phyloP scores from a whole-genome alignment of 495 filamentous ascomycete genomes.

The Penicillium coprophilum region DNA sequence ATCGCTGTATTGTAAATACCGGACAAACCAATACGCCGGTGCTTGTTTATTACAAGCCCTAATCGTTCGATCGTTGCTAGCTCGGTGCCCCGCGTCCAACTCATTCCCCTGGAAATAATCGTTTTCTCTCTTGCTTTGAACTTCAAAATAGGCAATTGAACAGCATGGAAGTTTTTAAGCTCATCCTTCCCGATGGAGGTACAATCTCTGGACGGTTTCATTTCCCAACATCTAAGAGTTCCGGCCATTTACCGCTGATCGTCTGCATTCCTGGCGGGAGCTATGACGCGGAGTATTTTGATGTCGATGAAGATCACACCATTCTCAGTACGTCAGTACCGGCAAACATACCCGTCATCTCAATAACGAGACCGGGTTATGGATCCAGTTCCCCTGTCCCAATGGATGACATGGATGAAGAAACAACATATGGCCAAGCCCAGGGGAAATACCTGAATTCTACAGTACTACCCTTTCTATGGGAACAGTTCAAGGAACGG shows the following conservation, averaged over 20 bases:
- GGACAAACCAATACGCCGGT: too few relatives aligned
- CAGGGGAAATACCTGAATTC: too few relatives aligned
- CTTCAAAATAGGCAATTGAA: not conserved
- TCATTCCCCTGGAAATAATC: not conserved
- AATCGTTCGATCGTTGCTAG: too few relatives aligned
- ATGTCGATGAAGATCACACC: not conserved
- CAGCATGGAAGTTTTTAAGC: not conserved
- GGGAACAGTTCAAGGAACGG: too few relatives aligned
- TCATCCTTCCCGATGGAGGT: not conserved
- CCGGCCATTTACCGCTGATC: not conserved
- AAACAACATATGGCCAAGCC: too few relatives aligned
- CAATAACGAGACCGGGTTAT: too few relatives aligned
- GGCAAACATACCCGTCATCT: too few relatives aligned
- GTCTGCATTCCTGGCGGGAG: not conserved
- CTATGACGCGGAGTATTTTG: not conserved
- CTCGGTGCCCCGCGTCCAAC: not conserved
- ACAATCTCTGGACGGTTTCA: not conserved
- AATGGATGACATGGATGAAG: too few relatives aligned
- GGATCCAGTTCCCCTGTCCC: too few relatives aligned
- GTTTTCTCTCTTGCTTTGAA: not conserved
- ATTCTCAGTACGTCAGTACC: not conserved
- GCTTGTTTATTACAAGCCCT: too few relatives aligned
- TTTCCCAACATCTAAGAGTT: not conserved
- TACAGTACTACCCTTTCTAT: too few relatives aligned
- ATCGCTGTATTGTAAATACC: too few relatives aligned